Evolutionary conservation across 345 rosid genomes (phyloP), one percentile per base, ranked within the genome.

Genomic region (Gossypium rotundifolium): DNA sequence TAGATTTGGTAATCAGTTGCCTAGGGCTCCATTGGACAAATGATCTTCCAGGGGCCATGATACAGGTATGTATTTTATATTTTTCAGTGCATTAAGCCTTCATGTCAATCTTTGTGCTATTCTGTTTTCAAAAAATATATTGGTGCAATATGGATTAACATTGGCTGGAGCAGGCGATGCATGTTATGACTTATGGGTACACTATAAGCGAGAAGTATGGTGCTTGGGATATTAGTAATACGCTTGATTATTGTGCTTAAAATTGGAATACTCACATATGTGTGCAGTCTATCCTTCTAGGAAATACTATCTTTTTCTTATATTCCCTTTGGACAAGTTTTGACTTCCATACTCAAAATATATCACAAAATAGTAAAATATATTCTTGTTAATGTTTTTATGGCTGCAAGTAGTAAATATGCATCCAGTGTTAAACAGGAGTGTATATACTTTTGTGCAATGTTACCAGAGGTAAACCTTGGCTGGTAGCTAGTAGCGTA

Each of bases 31-130:
- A 95, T 51, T 95, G 99, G 98, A 93, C 98, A 67, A 95, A 95
- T 82, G 99, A 95, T 86, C 97, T 95, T 78, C 99, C 96, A 17
- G 99, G 99, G 71, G 87, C 99, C 72, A 91, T 95, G 99, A 95
- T 93, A 72, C 98, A 95, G 92, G 98, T 91, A 62, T 48, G 61
- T 55, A 45, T 68, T 65, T 66, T 69, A 40, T 18, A 70, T 49
- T 61, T 16, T 51, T 58, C 38, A 23, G 45, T 18, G 40, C n/a
- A 33, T 70, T 25, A 70, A 70, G 58, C 59, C 17, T 60, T 22
- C 5, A 75, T n/a, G 23, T 27, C 51, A 20, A 57, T 72, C 54
- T 75, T 14, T 23, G 53, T 40, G 17, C 11, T 20, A 16, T 70
- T 1, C 3, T 13, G 14, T 61, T 61, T 5, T 2, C 3, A 61